Percentiles rank a stretch among this genome's conserved stretches.
Evolutionary conservation across 345 rosid genomes (phyloP).

Genomic region (Bretschneidera sinensis): DNA sequence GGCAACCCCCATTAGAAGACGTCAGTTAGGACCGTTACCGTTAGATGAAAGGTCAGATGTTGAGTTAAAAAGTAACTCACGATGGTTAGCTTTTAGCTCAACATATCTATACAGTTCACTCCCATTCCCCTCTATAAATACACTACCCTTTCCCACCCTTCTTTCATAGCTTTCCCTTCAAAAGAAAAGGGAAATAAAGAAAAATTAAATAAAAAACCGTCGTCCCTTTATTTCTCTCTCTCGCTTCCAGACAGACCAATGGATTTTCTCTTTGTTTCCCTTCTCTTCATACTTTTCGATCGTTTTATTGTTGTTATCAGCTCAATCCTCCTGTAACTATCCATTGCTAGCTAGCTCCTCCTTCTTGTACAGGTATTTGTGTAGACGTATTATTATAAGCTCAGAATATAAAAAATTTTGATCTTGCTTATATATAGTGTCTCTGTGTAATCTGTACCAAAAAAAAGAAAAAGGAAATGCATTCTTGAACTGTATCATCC

Average conservation of each 20-base stretch:
- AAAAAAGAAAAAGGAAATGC: no score
- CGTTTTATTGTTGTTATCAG: background rate
- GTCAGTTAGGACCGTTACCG: constrained; percentile 34
- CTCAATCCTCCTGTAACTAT: background rate
- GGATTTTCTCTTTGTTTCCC: background rate
- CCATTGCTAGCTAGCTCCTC: no score
- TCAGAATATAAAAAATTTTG: no score
- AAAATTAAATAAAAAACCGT: no score
- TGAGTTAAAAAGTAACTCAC: constrained; percentile 21
- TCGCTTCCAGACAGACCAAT: background rate
- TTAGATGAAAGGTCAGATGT: constrained; percentile 16
- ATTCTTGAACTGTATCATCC: no score
- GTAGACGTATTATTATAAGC: no score
- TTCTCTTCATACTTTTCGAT: background rate
- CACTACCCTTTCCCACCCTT: background rate
- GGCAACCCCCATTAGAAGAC: constrained; percentile 1
- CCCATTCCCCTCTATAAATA: constrained; percentile 28
- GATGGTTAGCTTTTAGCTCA: constrained; percentile 15
- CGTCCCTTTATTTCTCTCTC: background rate
- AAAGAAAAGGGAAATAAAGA: no score
- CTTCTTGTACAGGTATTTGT: no score
- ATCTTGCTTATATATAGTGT: no score
- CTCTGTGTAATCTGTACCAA: no score
- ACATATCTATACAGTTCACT: constrained; percentile 2
- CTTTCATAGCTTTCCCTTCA: no score